Evolutionary conservation across 495 filamentous ascomycete species (phyloP).

Genomic region (Aspergillus coremiiformis): DNA sequence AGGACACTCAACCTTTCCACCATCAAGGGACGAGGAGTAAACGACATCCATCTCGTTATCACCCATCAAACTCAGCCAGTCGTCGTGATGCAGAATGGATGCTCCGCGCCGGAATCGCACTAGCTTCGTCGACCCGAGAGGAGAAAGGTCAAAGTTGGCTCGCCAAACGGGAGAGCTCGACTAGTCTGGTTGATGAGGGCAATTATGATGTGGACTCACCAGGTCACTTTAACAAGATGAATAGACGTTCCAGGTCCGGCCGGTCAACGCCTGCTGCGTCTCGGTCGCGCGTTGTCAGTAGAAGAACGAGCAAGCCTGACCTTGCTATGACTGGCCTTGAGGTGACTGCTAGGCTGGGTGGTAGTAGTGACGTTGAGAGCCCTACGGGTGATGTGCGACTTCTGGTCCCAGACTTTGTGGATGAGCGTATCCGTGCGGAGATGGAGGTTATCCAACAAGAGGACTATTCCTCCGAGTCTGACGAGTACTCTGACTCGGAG

Average conservation of each 20-base stretch:
- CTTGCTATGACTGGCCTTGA: conserved; percentile 31
- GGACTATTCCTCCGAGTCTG: conserved; percentile 9
- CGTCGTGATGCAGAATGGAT: conserved; percentile 63
- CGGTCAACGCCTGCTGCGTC: conserved; percentile 30
- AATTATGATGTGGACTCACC: conserved; percentile 24
- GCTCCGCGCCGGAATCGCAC: conserved; percentile 60
- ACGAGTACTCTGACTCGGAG: conserved; percentile 22
- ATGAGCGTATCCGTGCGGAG: conserved; percentile 39
- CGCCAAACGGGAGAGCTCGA: conserved; percentile 61
- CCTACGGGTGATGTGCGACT: conserved; percentile 10
- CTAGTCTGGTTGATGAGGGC: conserved; percentile 50
- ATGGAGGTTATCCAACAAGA: conserved; percentile 29
- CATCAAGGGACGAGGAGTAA: conserved; percentile 16
- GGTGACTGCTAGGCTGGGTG: conserved; percentile 3
- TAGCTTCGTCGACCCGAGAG: conserved; percentile 64
- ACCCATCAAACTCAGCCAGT: conserved; percentile 5
- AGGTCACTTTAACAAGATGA: not conserved
- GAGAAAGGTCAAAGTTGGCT: conserved; percentile 78
- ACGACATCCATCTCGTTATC: conserved; percentile 4
- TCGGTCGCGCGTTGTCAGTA: conserved; percentile 27
- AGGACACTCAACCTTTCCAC: conserved; percentile 19
- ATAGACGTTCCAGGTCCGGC: conserved; percentile 28
- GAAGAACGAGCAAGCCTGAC: conserved; percentile 29
- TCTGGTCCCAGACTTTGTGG: conserved; percentile 37
- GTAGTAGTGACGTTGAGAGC: not conserved